These are phyloP conservation scores for Gossypium longicalyx DNA, from an alignment of 345 rosid genomes.

Conservation along the genomic window DNA sequence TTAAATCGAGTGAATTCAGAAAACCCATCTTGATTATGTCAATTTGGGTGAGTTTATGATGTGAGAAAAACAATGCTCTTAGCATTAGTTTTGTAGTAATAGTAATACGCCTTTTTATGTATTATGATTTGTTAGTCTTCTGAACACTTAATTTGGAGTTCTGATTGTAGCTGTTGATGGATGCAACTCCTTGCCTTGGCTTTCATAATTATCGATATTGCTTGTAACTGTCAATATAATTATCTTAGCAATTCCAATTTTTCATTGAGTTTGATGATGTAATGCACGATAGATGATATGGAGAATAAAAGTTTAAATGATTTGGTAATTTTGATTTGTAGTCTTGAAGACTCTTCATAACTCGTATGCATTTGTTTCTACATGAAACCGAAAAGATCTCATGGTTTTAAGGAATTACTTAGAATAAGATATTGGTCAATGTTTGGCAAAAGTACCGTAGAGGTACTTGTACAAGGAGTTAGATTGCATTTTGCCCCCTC, in stretches of 20 bases:
- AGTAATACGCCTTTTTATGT: too few species aligned
- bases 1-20: neutral
- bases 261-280: neutral
- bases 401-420: neutral
- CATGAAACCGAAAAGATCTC: neutral
- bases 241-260: neutral
- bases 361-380: neutral
- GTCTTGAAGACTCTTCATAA: neutral
- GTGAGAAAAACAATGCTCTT: neutral
- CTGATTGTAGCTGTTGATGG: neutral
- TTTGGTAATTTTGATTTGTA: neutral
- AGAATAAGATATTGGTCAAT: neutral
- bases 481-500: too few species aligned
- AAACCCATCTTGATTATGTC: neutral
- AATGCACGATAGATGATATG: neutral
- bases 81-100: neutral
- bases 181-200: neutral
- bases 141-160: neutral
- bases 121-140: neutral
- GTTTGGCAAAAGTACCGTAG: neutral
- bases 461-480: too few species aligned
- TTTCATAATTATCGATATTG: neutral
- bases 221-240: neutral
- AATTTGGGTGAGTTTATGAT: neutral
- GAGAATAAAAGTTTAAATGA: slow-evolving; percentile 1